Percentiles rank a stretch among this genome's conserved stretches.
These are phyloP conservation scores for Phialophora verrucosa DNA, from an alignment of 2,329 filamentous ascomycete genomes.

Conservation along the genomic window DNA sequence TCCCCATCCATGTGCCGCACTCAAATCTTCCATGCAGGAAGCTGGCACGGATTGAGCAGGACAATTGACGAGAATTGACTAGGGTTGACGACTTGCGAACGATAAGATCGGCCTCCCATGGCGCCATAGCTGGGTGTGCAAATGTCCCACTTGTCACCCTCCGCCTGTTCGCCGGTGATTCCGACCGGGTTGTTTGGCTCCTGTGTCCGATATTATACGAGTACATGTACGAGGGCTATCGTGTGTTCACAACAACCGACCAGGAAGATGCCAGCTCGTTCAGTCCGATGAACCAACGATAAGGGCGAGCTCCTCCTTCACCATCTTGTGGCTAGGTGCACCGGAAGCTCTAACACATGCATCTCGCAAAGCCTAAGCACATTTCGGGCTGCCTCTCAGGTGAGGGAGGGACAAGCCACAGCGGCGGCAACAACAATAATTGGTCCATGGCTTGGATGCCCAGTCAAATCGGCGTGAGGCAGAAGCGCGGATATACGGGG, in stretches of 20 bases:
- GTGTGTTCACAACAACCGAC: background rate
- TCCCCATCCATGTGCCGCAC: background rate
- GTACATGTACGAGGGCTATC: background rate
- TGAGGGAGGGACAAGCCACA: constrained; percentile 22
- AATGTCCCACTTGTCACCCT: background rate
- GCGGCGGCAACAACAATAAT: constrained; percentile 7
- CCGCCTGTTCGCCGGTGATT: constrained; percentile 15
- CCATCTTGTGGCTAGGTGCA: constrained; percentile 7
- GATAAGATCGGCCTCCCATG: constrained; percentile 13
- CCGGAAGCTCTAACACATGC: constrained; percentile 10
- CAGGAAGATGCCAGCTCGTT: background rate
- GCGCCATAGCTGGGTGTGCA: constrained; percentile 10
- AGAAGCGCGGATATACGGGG: constrained; percentile 18
- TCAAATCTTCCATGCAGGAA: constrained; percentile 9
- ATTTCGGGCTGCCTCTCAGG: constrained; percentile 16
- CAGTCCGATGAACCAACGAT: background rate
- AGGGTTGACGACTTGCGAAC: constrained; percentile 13
- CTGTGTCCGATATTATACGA: background rate
- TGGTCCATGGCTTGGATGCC: constrained; percentile 4
- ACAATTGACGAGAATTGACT: constrained; percentile 3
- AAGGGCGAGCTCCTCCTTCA: background rate
- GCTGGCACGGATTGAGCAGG: background rate
- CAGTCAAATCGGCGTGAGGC: constrained; percentile 18
- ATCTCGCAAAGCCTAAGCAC: constrained; percentile 20
- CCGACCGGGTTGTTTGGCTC: constrained; percentile 5